Percentiles rank a stretch among this genome's conserved stretches.
Conservation (phyloP, 306 rosid genomes). For the Lithocarpus polystachyus region DNA sequence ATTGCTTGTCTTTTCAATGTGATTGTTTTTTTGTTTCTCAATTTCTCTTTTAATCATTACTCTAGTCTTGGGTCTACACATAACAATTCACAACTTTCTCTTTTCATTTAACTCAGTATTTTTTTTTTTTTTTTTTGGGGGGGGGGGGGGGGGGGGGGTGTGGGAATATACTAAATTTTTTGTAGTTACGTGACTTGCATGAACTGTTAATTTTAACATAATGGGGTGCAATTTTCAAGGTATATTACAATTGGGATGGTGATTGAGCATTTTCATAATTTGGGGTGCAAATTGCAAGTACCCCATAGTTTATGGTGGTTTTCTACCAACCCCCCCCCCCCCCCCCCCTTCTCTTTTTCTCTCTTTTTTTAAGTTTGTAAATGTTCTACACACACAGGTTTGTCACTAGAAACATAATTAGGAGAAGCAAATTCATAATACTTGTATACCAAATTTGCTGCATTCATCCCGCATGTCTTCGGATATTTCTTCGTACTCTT, state of each 20-base stretch:
- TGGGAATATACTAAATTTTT: too few relatives aligned
- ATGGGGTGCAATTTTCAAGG: too few relatives aligned
- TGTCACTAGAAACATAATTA: not conserved
- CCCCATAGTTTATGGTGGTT: too few relatives aligned
- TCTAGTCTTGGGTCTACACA: not conserved
- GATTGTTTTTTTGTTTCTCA: not conserved
- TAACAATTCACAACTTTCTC: not conserved
- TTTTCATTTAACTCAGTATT: not conserved
- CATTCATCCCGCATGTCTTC: constrained; percentile 87
- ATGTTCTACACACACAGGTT: not conserved
- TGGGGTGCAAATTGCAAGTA: too few relatives aligned
- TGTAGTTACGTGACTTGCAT: not conserved
- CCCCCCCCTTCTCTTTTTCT: too few relatives aligned
- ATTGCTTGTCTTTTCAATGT: not conserved
- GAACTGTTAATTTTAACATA: not conserved
- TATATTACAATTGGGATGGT: too few relatives aligned
- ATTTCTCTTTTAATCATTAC: too few relatives aligned
- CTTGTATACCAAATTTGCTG: constrained; percentile 69
- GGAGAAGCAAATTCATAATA: not conserved
- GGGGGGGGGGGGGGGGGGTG: too few relatives aligned
- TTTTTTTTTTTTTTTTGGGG: too few relatives aligned
- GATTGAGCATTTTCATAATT: too few relatives aligned
- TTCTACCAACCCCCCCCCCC: too few relatives aligned
- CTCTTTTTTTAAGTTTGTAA: too few relatives aligned
- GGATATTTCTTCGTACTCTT: constrained; percentile 63